Base-by-base conservation (phyloP, 2,329 filamentous ascomycete species). In the Fusarium cicatricum region DNA sequence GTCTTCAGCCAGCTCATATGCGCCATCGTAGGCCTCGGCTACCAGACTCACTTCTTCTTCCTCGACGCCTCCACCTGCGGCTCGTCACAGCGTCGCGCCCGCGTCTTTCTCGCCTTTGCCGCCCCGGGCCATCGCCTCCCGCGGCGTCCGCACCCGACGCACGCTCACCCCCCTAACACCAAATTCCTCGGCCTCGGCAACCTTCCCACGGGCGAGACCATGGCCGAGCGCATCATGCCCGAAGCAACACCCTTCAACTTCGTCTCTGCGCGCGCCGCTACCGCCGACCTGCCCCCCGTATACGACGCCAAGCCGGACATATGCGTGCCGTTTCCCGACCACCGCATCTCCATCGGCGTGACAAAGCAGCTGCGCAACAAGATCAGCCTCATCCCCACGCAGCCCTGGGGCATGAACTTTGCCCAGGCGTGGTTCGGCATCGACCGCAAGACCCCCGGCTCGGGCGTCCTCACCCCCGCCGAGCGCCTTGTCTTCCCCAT, bases 1-100 rank as follows among this genome's bases (percentile, higher is more conserved):
- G 84, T 91, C 0, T 86, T 93, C 45, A 87, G 86, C 1, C 90
- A 93, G 62, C 77, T 95, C 0, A 78, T 95, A 10, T 90, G 88
- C 58, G 82, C 86, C 1, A 75, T 95, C 1, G 87, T 94, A 0
- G 89, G 88, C 0, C 78, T 95, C 59, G 91, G 90, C 0, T 96
- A 95, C 62, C 91, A 96, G 67, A 78, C 86, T 0, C 84, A 89
- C 34, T 81, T 90, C 32, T 85, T 87, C 51, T 77, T 88, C 1
- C 77, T 90, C 16, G 90, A 92, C 60, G 83, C 90, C 0, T 91
- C 88, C 80, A 84, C 83, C 0, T 85, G 83, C 59, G 89, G 90
- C 1, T 85, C 86, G 2, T 76, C 85, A 0, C 90, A 95, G 68
- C 77, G 75, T 3, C 82, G 91, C 5, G 83, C 80, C 3, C 81